Evolutionary conservation across 1,139 yeast genomes (phyloP).

Genomic region (Kodamaea sp.): DNA sequence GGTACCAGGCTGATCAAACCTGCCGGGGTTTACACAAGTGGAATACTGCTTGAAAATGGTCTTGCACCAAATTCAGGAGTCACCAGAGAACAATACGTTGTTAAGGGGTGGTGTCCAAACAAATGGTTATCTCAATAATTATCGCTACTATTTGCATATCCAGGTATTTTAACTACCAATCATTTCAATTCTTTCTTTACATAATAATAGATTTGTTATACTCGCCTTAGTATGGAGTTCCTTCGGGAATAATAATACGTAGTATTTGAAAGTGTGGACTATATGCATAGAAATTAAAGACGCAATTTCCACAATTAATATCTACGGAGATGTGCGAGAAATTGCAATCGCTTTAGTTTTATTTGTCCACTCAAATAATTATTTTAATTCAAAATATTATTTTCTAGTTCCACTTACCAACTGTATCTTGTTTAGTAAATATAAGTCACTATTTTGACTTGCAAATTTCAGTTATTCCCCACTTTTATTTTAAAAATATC

Average conservation of each 20-base stretch:
- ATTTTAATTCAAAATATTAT: too few species aligned
- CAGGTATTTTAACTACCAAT: neutral
- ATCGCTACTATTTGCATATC: neutral
- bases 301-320: too few species aligned
- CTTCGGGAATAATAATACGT: neutral
- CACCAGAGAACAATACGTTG: constrained; percentile 45
- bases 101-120: constrained; percentile 51
- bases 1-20: constrained; percentile 24
- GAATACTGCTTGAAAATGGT: constrained; percentile 27
- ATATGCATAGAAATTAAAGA: too few species aligned
- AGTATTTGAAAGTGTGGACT: too few species aligned
- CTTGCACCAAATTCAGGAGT: constrained; percentile 39
- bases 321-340: too few species aligned
- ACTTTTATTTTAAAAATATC: too few species aligned
- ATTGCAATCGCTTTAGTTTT: too few species aligned
- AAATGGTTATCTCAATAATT: constrained; percentile 35
- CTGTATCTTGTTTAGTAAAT: too few species aligned
- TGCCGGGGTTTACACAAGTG: constrained; percentile 30
- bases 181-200: neutral
- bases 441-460: too few species aligned
- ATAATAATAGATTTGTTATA: neutral
- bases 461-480: too few species aligned
- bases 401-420: too few species aligned
- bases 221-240: neutral
- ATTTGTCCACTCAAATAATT: too few species aligned